A percentile compares a stretch with the other conserved stretches of the same genome.
These are phyloP conservation scores for Cryptococcus wingfieldii DNA, from an alignment of 1,284 basidiomycete species.

Conservation along the genomic window DNA sequence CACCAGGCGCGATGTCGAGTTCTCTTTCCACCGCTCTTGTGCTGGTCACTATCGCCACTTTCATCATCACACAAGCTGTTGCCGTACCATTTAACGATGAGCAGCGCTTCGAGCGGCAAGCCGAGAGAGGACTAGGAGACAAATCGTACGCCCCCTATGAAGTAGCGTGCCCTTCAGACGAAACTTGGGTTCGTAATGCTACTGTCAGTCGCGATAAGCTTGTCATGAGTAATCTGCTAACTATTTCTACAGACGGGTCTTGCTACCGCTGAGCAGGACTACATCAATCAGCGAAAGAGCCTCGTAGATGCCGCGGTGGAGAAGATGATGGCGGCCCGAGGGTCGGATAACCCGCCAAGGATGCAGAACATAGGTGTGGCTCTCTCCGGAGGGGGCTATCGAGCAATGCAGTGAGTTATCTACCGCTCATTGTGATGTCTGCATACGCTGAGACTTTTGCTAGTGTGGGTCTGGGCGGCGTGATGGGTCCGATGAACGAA, in stretches of 20 bases:
- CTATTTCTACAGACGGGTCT: constrained; percentile 21
- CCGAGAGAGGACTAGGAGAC: constrained; percentile 7
- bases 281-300: constrained; percentile 24
- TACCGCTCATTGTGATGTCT: neutral
- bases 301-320: constrained; percentile 28
- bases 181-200: constrained; percentile 42
- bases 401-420: constrained; percentile 49
- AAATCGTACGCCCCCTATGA: constrained; percentile 40
- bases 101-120: neutral
- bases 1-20: too few species aligned
- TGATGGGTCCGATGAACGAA: constrained; percentile 22
- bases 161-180: constrained; percentile 36
- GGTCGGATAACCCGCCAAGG: constrained; percentile 33
- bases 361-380: constrained; percentile 49
- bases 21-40: too few species aligned
- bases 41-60: too few species aligned
- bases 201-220: constrained; percentile 21
- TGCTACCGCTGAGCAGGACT: constrained; percentile 31
- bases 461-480: constrained; percentile 21
- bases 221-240: too few species aligned
- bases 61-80: neutral
- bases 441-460: neutral
- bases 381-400: constrained; percentile 51
- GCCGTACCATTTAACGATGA: neutral
- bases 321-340: constrained; percentile 23